Evolutionary conservation across 495 filamentous ascomycete species (phyloP), one percentile per base, ranked within the genome.

Genomic region (Rhypophila decipiens): DNA sequence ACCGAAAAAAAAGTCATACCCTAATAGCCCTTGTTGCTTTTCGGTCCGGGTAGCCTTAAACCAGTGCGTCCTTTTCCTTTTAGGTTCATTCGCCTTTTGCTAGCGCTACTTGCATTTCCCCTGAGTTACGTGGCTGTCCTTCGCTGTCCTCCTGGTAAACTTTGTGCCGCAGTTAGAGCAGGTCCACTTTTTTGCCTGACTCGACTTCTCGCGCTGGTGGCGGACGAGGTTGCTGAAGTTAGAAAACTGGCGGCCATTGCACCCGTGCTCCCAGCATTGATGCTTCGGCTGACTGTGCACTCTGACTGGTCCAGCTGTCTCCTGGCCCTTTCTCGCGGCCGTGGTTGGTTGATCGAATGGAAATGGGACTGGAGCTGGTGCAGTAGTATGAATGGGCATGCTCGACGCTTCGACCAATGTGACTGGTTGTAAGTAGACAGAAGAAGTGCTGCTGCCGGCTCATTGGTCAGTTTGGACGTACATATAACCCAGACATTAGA

Each of bases 191-290:
- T 84, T 71, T 29, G 90, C 88, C n/a, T 86, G 87, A 8, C 90
- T 90, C 1, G 87, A 91, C 61, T 93, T 95, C 62, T 96, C 90
- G 15, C 90, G 79, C 59, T 96, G 90, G 59, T 96, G 90, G 31
- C 90, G 77, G 5, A 96, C 74, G 0, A 96, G 77, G 61, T 96
- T 96, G 80, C 88, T 94, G 61, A 96, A 96, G 11, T 90, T 96
- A 2, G 88, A 94, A 61, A 96, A 96, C 56, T 93, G 85, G 13
- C 90, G 83, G 22, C 90, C 90, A 58, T 95, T 94, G 74, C 90
- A 96, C 7, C 89, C 90, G 55, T 96, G 90, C 39, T 96, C 90
- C 87, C 87, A 96, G 66, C 90, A 96, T 61, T 94, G 90, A 3
- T 90, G 89, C 65, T 90, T 90, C 7, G 87, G 87, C 46, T 86